Evolutionary conservation across 768 basidiomycete genomes (phyloP).

Genomic region (Leccinum longicurvipes): DNA sequence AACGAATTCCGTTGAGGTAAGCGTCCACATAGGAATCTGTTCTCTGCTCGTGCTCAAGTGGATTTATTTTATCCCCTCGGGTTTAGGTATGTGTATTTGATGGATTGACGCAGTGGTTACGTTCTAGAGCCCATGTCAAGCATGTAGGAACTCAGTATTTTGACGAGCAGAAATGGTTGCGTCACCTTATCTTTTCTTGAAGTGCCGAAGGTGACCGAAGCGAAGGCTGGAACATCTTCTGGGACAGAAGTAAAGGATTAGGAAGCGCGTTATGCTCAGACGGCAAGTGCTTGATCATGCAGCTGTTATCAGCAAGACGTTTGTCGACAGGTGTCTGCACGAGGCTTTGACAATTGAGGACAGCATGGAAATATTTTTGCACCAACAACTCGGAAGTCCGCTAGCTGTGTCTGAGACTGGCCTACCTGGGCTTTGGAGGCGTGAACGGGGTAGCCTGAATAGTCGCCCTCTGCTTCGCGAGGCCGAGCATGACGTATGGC

Average conservation of each 20-base stretch:
- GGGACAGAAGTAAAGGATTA: too few relatives aligned
- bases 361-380: too few relatives aligned
- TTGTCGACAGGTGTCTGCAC: background rate
- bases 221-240: too few relatives aligned
- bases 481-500: background rate
- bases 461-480: background rate
- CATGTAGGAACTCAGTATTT: background rate
- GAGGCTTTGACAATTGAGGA: too few relatives aligned
- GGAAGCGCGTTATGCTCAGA: conserved; percentile 23
- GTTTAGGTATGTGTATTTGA: conserved; percentile 17
- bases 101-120: conserved; percentile 12
- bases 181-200: conserved; percentile 32
- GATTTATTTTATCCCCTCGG: conserved; percentile 28
- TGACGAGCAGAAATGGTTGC: background rate
- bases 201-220: too few relatives aligned
- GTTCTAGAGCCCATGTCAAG: background rate
- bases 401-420: background rate
- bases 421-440: background rate
- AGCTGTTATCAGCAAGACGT: background rate
- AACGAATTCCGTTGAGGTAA: conserved; percentile 32
- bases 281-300: conserved; percentile 9
- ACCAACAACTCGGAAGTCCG: background rate
- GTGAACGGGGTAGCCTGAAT: background rate
- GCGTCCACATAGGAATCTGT: background rate
- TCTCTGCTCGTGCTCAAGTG: background rate